phyloP scores from a whole-genome alignment of 805 yeast species.

The Candida germanica region DNA sequence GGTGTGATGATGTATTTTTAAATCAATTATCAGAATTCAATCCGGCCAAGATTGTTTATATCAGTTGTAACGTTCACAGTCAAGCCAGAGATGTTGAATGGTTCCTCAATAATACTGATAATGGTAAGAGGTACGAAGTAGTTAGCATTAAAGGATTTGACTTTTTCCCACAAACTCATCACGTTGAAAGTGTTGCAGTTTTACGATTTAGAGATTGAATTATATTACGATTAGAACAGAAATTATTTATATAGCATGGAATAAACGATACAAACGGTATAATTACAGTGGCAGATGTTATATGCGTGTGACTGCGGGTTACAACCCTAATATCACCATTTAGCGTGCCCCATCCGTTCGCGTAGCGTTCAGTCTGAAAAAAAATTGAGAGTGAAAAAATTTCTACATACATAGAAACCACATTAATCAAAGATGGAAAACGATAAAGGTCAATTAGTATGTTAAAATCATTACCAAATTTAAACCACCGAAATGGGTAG shows the following conservation, averaged over 20 bases:
- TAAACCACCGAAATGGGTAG: no score
- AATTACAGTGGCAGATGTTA: no score
- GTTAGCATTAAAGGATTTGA: slow-evolving; percentile 92
- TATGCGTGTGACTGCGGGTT: slow-evolving; percentile 11
- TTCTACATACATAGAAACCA: slow-evolving; percentile 6
- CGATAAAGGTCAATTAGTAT: slow-evolving; percentile 99
- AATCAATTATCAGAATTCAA: slow-evolving; percentile 78
- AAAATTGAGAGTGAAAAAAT: slow-evolving; percentile 8
- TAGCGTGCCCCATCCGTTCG: slow-evolving; percentile 3
- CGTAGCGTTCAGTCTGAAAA: slow-evolving; percentile 5
- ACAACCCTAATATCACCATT: slow-evolving; percentile 5
- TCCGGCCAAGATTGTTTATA: slow-evolving; percentile 88
- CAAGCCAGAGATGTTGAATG: slow-evolving; percentile 93
- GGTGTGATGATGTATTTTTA: slow-evolving; percentile 86
- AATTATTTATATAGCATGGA: not conserved
- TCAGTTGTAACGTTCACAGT: slow-evolving; percentile 95
- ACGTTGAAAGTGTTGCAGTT: slow-evolving; percentile 86
- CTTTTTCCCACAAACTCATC: slow-evolving; percentile 94
- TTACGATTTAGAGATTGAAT: slow-evolving; percentile 26
- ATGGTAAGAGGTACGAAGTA: slow-evolving; percentile 62
- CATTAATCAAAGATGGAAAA: slow-evolving; percentile 82
- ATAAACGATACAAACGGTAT: no score
- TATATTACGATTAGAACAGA: not conserved
- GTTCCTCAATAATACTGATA: slow-evolving; percentile 63
- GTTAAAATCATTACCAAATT: slow-evolving; percentile 46